Evolutionary conservation across 768 basidiomycete genomes (phyloP).

Genomic region (Gyrodon lividus): DNA sequence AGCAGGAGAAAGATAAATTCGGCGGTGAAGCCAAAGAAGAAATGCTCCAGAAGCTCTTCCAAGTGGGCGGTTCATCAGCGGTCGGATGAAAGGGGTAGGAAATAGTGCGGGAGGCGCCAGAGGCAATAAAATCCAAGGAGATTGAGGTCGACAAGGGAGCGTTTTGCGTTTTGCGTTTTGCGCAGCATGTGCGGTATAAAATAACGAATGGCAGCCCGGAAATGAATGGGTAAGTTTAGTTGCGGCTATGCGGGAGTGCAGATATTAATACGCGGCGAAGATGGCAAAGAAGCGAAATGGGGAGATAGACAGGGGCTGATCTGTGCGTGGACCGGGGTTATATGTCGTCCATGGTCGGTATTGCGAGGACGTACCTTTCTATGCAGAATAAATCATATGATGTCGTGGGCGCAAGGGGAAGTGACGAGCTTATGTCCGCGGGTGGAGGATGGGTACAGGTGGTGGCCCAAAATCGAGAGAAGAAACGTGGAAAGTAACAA

Average conservation of each 20-base stretch:
- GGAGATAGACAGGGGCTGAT: background rate
- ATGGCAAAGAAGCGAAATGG: constrained; percentile 5
- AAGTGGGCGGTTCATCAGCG: background rate
- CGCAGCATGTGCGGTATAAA: background rate
- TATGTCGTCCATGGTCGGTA: background rate
- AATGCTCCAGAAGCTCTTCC: background rate
- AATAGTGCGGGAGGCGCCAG: background rate
- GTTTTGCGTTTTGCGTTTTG: too few relatives aligned
- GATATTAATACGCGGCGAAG: background rate
- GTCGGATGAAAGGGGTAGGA: background rate
- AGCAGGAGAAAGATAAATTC: background rate
- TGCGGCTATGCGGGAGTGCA: background rate
- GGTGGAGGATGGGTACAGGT: background rate
- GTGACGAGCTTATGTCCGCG: background rate
- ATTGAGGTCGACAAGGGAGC: background rate
- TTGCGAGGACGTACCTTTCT: constrained; percentile 12
- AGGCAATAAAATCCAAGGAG: background rate
- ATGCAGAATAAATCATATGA: background rate
- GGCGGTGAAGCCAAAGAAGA: background rate
- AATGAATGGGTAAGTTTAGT: background rate
- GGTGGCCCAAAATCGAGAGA: background rate
- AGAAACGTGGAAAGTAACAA: background rate
- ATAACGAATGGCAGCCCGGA: background rate
- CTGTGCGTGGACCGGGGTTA: background rate
- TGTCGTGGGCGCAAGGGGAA: background rate